A percentile compares a stretch with the other conserved stretches of the same genome.
Conservation (phyloP, 106 monocot species). For the Acorus gramineus region DNA sequence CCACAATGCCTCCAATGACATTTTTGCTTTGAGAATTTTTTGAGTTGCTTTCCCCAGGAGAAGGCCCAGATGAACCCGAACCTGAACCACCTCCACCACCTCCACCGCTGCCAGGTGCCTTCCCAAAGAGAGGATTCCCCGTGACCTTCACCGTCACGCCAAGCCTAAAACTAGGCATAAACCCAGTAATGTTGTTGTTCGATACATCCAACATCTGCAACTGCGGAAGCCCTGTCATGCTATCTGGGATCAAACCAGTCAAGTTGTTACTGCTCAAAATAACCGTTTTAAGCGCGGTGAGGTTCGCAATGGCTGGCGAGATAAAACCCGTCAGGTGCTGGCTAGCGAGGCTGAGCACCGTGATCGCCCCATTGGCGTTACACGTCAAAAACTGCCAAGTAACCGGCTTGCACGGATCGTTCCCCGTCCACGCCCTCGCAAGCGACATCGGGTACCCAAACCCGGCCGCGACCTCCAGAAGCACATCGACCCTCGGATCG, state of each 20-base stretch:
- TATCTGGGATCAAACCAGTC: conserved; percentile 49
- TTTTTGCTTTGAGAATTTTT: neutral
- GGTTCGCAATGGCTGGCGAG: conserved; percentile 37
- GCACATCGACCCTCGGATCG: conserved; percentile 30
- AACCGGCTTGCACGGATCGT: conserved; percentile 45
- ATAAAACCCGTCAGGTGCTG: conserved; percentile 50
- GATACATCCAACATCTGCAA: conserved; percentile 52
- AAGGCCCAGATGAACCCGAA: neutral
- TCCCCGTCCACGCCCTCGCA: conserved; percentile 53
- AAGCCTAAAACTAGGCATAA: conserved; percentile 32
- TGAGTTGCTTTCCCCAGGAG: conserved; percentile 8
- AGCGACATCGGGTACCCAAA: conserved; percentile 58
- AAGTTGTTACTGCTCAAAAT: conserved; percentile 49
- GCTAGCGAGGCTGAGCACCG: conserved; percentile 36
- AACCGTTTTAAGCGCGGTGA: conserved; percentile 37
- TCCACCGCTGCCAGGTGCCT: neutral
- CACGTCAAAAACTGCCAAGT: conserved; percentile 50
- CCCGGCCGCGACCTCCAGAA: conserved; percentile 53
- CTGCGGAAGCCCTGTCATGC: conserved; percentile 23
- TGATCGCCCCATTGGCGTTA: conserved; percentile 30
- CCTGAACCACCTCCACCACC: neutral
- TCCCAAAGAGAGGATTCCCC: conserved; percentile 49
- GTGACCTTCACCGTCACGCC: conserved; percentile 25
- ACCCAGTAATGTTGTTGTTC: conserved; percentile 53
- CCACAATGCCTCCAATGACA: conserved; percentile 15